Conservation (phyloP, 176 grass and related monocot genomes). For the Aegilops tauschii region DNA sequence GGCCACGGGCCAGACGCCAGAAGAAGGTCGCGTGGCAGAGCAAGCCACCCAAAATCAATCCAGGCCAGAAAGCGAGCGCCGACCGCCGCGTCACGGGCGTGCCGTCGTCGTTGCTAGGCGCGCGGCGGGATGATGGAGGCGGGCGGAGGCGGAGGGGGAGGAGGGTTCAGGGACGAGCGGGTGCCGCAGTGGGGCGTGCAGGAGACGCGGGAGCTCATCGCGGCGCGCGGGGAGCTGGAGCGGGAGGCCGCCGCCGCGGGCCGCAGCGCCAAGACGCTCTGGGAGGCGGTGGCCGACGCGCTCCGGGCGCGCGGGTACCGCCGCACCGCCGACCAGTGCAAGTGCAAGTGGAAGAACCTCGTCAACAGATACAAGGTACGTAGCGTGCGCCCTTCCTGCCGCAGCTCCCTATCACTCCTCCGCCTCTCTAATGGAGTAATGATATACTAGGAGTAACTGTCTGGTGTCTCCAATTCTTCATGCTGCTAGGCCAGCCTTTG, state of each 20-base stretch:
- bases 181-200: slow-evolving; percentile 73
- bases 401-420: not conserved
- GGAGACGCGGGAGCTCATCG: slow-evolving; percentile 83
- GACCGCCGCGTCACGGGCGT: not conserved
- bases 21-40: slow-evolving; percentile 12
- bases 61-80: not conserved
- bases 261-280: slow-evolving; percentile 70
- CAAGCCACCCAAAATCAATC: slow-evolving; percentile 22
- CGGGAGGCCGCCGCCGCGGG: slow-evolving; percentile 37
- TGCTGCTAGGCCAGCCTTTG: not conserved
- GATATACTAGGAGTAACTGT: not conserved
- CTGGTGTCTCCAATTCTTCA: not conserved
- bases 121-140: slow-evolving; percentile 40
- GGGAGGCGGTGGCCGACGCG: slow-evolving; percentile 61
- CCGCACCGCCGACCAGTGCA: slow-evolving; percentile 87
- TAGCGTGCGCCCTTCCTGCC: not conserved
- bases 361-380: slow-evolving; percentile 90
- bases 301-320: slow-evolving; percentile 63
- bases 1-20: not conserved
- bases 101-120: no score
- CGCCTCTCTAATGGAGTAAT: not conserved
- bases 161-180: slow-evolving; percentile 47
- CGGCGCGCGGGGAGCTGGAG: slow-evolving; percentile 68
- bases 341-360: slow-evolving; percentile 99
- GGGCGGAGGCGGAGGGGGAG: slow-evolving; percentile 26